Percentiles rank a stretch among this genome's conserved stretches.
Evolutionary conservation across 2,329 filamentous ascomycete genomes (phyloP).

Genomic region (Fusarium chuoi): DNA sequence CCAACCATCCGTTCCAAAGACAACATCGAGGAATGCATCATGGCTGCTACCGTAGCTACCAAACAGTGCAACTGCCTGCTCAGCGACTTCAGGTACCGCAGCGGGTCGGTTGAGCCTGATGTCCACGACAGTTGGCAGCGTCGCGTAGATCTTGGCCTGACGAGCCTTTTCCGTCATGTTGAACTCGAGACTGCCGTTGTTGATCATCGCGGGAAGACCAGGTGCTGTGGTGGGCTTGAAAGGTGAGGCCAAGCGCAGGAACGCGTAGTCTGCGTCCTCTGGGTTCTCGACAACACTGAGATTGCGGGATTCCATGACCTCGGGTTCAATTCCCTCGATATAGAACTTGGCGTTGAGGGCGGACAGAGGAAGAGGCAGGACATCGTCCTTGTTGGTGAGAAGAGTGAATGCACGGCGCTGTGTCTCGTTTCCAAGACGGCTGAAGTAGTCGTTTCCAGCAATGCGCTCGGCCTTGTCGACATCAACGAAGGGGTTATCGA

Average conservation of each 20-base stretch:
- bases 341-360: conserved; percentile 37
- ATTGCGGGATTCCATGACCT: conserved; percentile 32
- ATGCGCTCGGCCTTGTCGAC: conserved; percentile 45
- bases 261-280: conserved; percentile 53
- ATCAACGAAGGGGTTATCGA: conserved; percentile 63
- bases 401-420: conserved; percentile 45
- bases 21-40: conserved; percentile 56
- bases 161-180: conserved; percentile 43
- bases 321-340: conserved; percentile 30
- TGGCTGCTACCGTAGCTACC: conserved; percentile 54
- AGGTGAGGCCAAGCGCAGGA: conserved; percentile 54
- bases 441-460: conserved; percentile 58
- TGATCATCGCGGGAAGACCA: conserved; percentile 52
- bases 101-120: conserved; percentile 56
- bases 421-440: conserved; percentile 39
- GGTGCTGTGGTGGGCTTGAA: conserved; percentile 48
- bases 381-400: conserved; percentile 39
- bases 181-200: conserved; percentile 55
- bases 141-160: conserved; percentile 49
- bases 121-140: conserved; percentile 55
- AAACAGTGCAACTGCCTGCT: conserved; percentile 52
- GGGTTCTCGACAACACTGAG: conserved; percentile 50
- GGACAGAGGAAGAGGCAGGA: conserved; percentile 33
- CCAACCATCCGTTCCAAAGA: conserved; percentile 50
- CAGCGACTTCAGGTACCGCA: conserved; percentile 54